Percentiles rank a stretch among this genome's conserved stretches.
phyloP scores from a whole-genome alignment of 2,329 filamentous ascomycete species.

The Dothistroma pini region DNA sequence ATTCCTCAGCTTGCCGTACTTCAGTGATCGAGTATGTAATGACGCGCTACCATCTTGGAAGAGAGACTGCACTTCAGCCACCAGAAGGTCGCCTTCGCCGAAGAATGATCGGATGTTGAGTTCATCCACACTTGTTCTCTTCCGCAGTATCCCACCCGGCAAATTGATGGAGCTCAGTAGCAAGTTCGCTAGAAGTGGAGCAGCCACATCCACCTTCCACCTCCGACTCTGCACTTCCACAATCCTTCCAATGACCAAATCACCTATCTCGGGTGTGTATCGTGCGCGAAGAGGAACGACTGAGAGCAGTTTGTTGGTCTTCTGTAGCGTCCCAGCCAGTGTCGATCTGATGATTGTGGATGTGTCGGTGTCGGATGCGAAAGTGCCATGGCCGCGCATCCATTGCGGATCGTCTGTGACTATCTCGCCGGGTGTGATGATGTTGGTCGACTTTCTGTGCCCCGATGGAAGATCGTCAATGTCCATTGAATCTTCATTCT shows the following conservation, averaged over 20 bases:
- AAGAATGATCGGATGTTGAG: constrained; percentile 98
- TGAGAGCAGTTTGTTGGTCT: constrained; percentile 95
- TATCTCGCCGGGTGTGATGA: constrained; percentile 84
- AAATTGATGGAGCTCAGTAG: constrained; percentile 90
- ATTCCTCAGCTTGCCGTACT: constrained; percentile 94
- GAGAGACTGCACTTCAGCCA: constrained; percentile 90
- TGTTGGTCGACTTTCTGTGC: constrained; percentile 43
- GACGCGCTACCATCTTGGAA: constrained; percentile 81
- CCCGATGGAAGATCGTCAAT: constrained; percentile 49
- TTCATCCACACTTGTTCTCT: constrained; percentile 92
- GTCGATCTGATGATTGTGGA: constrained; percentile 76
- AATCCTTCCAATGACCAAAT: constrained; percentile 90
- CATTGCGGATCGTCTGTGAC: constrained; percentile 92
- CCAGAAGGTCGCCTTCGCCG: constrained; percentile 85
- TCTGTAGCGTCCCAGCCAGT: constrained; percentile 82
- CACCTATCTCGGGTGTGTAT: constrained; percentile 93
- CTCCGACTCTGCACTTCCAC: constrained; percentile 89
- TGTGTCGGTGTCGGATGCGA: constrained; percentile 54
- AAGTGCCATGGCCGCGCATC: constrained; percentile 98
- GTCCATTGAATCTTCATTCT: constrained; percentile 36
- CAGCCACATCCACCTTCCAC: constrained; percentile 93
- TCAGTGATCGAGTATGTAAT: constrained; percentile 83
- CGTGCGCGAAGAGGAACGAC: constrained; percentile 85
- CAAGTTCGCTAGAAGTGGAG: constrained; percentile 77
- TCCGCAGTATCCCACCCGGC: constrained; percentile 85